Evolutionary conservation across 164 flowering plant species (phyloP), one percentile per base, ranked within the genome.

Genomic region (Magnolia sinica): DNA sequence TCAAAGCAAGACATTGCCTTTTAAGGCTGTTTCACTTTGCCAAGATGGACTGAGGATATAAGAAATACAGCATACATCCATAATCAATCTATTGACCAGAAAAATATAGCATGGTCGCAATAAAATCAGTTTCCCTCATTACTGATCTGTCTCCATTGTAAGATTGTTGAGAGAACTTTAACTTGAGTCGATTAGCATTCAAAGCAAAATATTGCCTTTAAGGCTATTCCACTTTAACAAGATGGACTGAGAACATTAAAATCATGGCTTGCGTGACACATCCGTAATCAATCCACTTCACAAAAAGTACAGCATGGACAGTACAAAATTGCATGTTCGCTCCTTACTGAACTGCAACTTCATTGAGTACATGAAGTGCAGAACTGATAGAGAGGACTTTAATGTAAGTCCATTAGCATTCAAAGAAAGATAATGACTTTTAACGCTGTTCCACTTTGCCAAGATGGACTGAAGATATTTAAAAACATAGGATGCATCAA

Each of bases 401-500:
- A 50, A 75, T 76, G 8, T 58, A 59, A 63, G 78, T 76, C 78
- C 69, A 76, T 63, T 76, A 70, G 78, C 70, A 76, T 70, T 61
- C 78, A 68, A 70, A 76, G 78, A 29, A 51, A 61, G 51, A 20
- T 22, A 70, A 58, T 55, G 19, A 73, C 77, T 8, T 27, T 11
- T 8, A 69, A 29, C 45, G 67, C 78, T 70, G 27, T 37, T 7
- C 58, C 14, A 22, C 78, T 70, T 70, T 76, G 73, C 68, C 73
- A 37, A 61, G 78, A 70, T 70, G 78, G 78, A 76, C 72, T 71
- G 52, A 8, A 24, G 11, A 19, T 50, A 7, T 10, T 37, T 10
- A 29, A 37, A 16, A 68, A 24, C 9, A 64, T 8, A 4, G 61
- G 0, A 55, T 10, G 61, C 16, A 55, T 55, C 18, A 19, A n/a